A percentile compares a stretch with the other conserved stretches of the same genome.
phyloP scores from a whole-genome alignment of 2,329 filamentous ascomycete species.

The Stagonosporopsis rhizophila region DNA sequence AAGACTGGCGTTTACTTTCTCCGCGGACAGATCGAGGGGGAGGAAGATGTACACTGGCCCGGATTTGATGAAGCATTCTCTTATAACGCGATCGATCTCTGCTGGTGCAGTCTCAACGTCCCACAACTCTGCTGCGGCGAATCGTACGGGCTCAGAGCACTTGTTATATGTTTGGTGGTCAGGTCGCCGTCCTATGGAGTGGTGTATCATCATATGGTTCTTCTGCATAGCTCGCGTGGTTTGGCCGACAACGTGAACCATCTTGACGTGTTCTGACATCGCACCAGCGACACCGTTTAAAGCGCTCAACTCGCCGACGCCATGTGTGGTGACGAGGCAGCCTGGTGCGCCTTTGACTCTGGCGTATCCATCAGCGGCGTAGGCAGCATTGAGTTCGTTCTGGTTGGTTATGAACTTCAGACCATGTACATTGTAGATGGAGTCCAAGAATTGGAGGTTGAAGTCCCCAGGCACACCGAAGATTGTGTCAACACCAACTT shows the following conservation, averaged over 20 bases:
- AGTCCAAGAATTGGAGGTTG: conserved; percentile 50
- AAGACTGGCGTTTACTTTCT: conserved; percentile 43
- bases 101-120: conserved; percentile 49
- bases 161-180: conserved; percentile 54
- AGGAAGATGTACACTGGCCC: conserved; percentile 56
- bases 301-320: conserved; percentile 61
- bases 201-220: conserved; percentile 55
- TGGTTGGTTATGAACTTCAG: conserved; percentile 60
- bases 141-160: conserved; percentile 47
- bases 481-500: conserved; percentile 51
- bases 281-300: conserved; percentile 55
- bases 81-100: conserved; percentile 54
- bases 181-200: conserved; percentile 52
- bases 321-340: conserved; percentile 65
- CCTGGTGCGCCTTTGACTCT: conserved; percentile 60
- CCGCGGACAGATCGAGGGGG: conserved; percentile 52
- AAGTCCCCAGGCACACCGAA: conserved; percentile 50
- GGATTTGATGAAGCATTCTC: conserved; percentile 53
- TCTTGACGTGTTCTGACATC: conserved; percentile 53
- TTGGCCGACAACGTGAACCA: conserved; percentile 57
- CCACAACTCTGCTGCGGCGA: conserved; percentile 52
- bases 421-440: conserved; percentile 50
- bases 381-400: conserved; percentile 66
- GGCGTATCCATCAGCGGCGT: conserved; percentile 66
- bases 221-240: conserved; percentile 53